Conservation (phyloP, 352 stramenopile species). For the Aphanomyces invadans region DNA sequence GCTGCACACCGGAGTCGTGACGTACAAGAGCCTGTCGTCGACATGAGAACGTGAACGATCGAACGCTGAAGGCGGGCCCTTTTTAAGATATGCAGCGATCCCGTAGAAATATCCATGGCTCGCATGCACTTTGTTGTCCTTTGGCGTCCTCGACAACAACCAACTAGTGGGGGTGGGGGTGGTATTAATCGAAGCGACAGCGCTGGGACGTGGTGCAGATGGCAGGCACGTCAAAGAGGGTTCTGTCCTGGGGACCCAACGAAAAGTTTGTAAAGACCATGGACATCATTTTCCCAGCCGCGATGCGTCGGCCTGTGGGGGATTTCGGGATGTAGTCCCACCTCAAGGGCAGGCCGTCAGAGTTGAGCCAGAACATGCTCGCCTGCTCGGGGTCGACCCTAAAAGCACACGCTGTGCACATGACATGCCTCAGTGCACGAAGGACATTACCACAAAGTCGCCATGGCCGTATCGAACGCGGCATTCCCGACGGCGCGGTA, state of each 20-base stretch:
- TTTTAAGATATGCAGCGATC: no score
- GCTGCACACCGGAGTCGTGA: constrained; percentile 4
- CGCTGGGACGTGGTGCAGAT: constrained; percentile 21
- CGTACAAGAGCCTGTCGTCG: no score
- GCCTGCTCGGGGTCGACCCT: constrained; percentile 14
- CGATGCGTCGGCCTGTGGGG: neutral
- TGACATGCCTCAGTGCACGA: neutral
- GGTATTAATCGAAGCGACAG: constrained; percentile 18
- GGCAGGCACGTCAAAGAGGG: constrained; percentile 17
- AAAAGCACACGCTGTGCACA: no score
- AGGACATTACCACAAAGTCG: constrained; percentile 12
- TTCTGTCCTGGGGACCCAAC: neutral
- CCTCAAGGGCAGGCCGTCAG: neutral
- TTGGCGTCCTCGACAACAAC: no score
- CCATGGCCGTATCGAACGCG: neutral
- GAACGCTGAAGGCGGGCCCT: no score
- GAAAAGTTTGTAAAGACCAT: constrained; percentile 22
- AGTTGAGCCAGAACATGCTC: constrained; percentile 16
- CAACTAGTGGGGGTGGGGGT: neutral
- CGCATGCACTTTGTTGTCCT: no score
- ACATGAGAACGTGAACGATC: no score
- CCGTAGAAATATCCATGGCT: no score
- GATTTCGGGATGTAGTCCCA: constrained; percentile 22
- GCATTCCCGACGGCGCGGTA: constrained; percentile 4
- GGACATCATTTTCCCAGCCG: constrained; percentile 17